These are phyloP conservation scores for Theileria orientalis DNA, from an alignment of 169 alveolate genomes.

Conservation along the genomic window DNA sequence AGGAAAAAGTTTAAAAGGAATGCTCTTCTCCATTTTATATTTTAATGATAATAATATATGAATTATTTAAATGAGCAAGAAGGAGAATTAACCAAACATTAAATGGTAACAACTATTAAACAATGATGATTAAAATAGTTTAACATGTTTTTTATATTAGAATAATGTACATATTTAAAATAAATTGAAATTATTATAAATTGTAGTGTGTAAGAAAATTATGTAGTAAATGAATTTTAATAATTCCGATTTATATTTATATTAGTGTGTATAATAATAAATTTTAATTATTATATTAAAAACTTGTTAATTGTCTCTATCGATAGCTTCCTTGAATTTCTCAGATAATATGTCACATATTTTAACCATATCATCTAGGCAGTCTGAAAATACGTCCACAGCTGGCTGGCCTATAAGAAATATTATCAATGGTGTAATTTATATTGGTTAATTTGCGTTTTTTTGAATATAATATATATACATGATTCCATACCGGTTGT, in stretches of 20 bases:
- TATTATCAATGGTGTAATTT: not conserved
- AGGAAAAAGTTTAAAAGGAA: slow-evolving; percentile 56
- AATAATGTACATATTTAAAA: not conserved
- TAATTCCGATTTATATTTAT: not conserved
- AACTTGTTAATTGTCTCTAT: too few relatives aligned
- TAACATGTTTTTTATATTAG: too few relatives aligned
- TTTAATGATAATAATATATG: not conserved
- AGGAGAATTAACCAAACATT: not conserved
- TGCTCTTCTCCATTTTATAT: slow-evolving; percentile 22
- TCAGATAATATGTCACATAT: slow-evolving; percentile 67
- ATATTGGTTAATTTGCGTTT: too few relatives aligned
- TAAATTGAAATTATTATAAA: not conserved
- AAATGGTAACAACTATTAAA: not conserved
- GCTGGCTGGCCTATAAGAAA: slow-evolving; percentile 69
- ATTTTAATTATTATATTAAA: too few relatives aligned
- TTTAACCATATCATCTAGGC: slow-evolving; percentile 65
- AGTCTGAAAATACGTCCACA: slow-evolving; percentile 62
- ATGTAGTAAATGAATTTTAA: too few relatives aligned
- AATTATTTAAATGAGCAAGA: not conserved
- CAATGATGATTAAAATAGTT: not conserved
- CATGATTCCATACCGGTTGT: slow-evolving; percentile 73
- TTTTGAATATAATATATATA: slow-evolving; percentile 6
- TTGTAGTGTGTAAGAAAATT: not conserved
- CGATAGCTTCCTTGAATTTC: slow-evolving; percentile 56
- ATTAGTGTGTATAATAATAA: not conserved